These are phyloP conservation scores for Mycena haematopus DNA, from an alignment of 768 basidiomycete species.

Conservation along the genomic window DNA sequence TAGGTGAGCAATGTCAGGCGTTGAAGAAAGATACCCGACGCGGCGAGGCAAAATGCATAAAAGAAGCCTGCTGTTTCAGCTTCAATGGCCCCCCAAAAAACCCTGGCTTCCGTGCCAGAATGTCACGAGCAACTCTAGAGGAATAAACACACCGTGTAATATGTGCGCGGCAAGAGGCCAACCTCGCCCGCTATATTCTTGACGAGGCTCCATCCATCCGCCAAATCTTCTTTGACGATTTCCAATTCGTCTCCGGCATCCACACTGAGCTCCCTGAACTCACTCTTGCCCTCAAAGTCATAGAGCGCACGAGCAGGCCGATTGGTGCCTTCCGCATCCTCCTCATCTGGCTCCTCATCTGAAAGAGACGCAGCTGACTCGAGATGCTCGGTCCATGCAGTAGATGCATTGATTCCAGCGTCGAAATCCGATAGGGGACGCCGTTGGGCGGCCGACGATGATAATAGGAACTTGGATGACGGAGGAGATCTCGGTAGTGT, in stretches of 20 bases:
- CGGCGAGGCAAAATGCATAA: no score
- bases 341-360: constrained; percentile 53
- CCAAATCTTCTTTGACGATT: constrained; percentile 72
- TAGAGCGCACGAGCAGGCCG: constrained; percentile 73
- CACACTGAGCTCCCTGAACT: constrained; percentile 74
- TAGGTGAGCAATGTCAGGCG: no score
- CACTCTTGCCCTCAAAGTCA: constrained; percentile 75
- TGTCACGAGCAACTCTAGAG: neutral
- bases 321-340: constrained; percentile 43
- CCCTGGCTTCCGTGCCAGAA: no score
- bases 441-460: neutral
- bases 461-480: constrained; percentile 5
- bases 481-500: constrained; percentile 28
- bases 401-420: constrained; percentile 77
- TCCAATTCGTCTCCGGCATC: constrained; percentile 74
- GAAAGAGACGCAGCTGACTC: constrained; percentile 56
- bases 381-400: constrained; percentile 76
- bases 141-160: constrained; percentile 70
- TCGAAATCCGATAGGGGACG: constrained; percentile 65
- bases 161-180: constrained; percentile 71
- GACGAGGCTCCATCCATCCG: constrained; percentile 85
- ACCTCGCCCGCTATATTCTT: constrained; percentile 61
- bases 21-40: no score
- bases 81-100: no score
- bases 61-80: no score